Evolutionary conservation across 2,329 filamentous ascomycete species (phyloP).

Genomic region (Diaporthe citriasiana): DNA sequence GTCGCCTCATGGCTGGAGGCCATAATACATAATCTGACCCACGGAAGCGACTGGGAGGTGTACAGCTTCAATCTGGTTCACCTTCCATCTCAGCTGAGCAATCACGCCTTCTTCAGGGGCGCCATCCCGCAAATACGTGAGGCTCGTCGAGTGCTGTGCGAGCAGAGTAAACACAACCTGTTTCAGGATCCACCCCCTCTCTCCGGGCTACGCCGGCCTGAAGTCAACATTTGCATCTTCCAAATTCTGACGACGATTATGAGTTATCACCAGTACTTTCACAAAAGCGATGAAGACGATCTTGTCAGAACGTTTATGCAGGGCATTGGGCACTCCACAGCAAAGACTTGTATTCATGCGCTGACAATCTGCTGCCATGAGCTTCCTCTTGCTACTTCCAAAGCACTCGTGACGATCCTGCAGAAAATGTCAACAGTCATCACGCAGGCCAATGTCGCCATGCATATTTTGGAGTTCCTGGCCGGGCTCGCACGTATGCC

Average conservation of each 20-base stretch:
- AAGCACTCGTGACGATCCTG: conserved; percentile 86
- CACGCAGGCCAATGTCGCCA: conserved; percentile 89
- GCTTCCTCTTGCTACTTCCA: conserved; percentile 87
- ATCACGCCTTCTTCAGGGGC: conserved; percentile 85
- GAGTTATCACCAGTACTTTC: conserved; percentile 89
- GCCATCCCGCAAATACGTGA: conserved; percentile 82
- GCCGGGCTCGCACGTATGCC: conserved; percentile 88
- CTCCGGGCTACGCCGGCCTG: conserved; percentile 86
- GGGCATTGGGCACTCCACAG: conserved; percentile 89
- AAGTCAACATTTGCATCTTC: conserved; percentile 90
- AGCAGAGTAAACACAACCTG: conserved; percentile 82
- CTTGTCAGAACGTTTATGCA: conserved; percentile 88
- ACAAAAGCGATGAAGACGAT: conserved; percentile 88
- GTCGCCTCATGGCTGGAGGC: conserved; percentile 82
- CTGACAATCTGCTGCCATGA: conserved; percentile 96
- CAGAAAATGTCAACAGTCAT: conserved; percentile 97
- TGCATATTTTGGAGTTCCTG: conserved; percentile 97
- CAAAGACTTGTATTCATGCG: conserved; percentile 94
- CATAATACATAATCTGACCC: conserved; percentile 79
- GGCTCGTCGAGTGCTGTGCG: conserved; percentile 82
- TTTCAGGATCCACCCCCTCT: conserved; percentile 85
- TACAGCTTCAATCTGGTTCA: conserved; percentile 93
- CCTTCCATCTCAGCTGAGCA: conserved; percentile 88
- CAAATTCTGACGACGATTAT: conserved; percentile 89
- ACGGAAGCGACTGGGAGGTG: conserved; percentile 88